Evolutionary conservation across 129 eudicot species (phyloP).

Genomic region (Tagetes patula): DNA sequence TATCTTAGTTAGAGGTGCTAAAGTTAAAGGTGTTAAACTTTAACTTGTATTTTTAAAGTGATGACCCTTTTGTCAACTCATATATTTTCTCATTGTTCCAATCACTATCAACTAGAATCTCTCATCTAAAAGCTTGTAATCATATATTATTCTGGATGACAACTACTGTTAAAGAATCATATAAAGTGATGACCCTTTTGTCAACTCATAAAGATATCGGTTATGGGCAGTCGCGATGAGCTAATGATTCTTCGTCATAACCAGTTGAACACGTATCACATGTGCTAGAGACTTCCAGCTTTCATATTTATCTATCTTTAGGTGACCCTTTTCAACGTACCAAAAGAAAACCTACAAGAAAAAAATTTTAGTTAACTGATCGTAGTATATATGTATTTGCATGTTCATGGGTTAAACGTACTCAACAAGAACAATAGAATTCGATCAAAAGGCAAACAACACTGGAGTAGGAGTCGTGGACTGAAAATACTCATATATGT

Average conservation of each 20-base stretch:
- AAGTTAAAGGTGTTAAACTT: too few relatives aligned
- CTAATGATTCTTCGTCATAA: conserved; percentile 34
- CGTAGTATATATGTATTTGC: conserved; percentile 9
- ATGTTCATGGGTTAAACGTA: conserved; percentile 15
- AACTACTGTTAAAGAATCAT: conserved; percentile 33
- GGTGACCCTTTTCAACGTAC: neutral
- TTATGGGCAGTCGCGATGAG: conserved; percentile 33
- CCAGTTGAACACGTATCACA: conserved; percentile 16
- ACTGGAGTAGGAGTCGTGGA: neutral
- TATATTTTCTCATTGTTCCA: neutral
- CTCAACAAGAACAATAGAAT: conserved; percentile 3
- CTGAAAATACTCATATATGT: too few relatives aligned
- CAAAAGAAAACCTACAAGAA: conserved; percentile 5
- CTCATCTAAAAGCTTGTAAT: conserved; percentile 7
- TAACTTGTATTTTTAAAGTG: too few relatives aligned
- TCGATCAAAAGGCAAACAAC: neutral
- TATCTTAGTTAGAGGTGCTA: too few relatives aligned
- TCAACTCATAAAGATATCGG: conserved; percentile 36
- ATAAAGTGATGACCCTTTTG: conserved; percentile 31
- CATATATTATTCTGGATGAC: conserved; percentile 29
- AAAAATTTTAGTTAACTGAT: neutral
- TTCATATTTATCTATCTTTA: conserved; percentile 24
- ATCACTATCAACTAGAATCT: conserved; percentile 36
- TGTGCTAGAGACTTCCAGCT: conserved; percentile 8
- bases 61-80: too few relatives aligned